Evolutionary conservation across 2,329 filamentous ascomycete genomes (phyloP), one percentile per base, ranked within the genome.

Genomic region (Seiridium cupressi): DNA sequence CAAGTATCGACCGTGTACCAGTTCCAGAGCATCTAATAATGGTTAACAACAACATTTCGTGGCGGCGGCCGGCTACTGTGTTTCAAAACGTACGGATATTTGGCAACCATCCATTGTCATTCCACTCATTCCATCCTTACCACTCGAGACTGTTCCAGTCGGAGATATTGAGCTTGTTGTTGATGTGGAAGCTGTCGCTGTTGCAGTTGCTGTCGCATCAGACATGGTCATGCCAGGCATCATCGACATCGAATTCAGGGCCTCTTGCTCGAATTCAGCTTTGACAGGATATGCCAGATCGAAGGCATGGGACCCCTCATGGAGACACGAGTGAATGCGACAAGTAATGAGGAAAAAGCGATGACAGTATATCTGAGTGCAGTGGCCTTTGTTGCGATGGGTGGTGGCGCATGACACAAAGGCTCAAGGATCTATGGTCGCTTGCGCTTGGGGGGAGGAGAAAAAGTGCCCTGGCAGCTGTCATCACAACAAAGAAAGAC

Each of bases 1-100:
- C 87, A 92, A 26, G 87, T 76, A 70, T 90, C 86, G 70, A 90
- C 78, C 3, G 87, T 89, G 72, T 90, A 81, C 88, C 89, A 91
- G 73, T 92, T 93, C 89, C 89, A 92, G 46, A 91, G 78, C 90
- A 92, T 93, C 88, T 38, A 59, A 42, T 40, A 13, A 11, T 26
- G 13, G 5, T 13, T n/a, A 26, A 13, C 42, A 51, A 31, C 48
- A 32, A 31, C 4, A 26, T 10, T 48, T 18, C 11, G 11, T 4
- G 32, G 8, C 18, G 32, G 46, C 18, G 44, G 5, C 44, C 6
- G 34, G 4, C n/a, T 26, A 26, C 48, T 31, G 48, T 8, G 47
- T 26, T 10, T 1, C 6, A 9, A 32, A 13, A 32, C 54, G 34
- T 58, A 61, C 60, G 42, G 46, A 57, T 38, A 61, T 55, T 31